phyloP scores from a whole-genome alignment of 768 basidiomycete genomes.

The Sutorius australiensis region DNA sequence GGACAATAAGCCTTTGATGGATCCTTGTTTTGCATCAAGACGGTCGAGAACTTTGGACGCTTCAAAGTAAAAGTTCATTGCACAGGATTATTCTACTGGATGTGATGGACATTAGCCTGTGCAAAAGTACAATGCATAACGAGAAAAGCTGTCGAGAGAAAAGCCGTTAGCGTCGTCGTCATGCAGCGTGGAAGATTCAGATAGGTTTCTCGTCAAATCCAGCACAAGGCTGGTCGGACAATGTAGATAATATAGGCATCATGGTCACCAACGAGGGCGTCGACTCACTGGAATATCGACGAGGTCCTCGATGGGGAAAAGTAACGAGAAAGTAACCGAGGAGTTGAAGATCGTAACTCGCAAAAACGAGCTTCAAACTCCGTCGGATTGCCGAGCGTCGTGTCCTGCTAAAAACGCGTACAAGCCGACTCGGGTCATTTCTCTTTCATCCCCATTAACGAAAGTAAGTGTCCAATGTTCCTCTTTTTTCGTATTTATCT shows the following conservation, averaged over 20 bases:
- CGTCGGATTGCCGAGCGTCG: conserved; percentile 28
- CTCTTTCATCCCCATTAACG: conserved; percentile 5
- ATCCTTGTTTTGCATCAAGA: conserved; percentile 86
- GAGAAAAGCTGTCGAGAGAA: conserved; percentile 10
- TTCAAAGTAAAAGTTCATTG: conserved; percentile 96
- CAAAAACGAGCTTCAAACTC: conserved; percentile 30
- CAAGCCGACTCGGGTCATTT: background rate
- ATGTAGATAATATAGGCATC: conserved; percentile 87
- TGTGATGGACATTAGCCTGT: conserved; percentile 27
- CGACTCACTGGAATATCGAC: conserved; percentile 19
- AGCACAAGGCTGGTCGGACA: conserved; percentile 63
- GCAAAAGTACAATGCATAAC: conserved; percentile 20
- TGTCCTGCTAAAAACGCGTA: conserved; percentile 29
- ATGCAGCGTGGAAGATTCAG: conserved; percentile 23
- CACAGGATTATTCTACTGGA: conserved; percentile 24
- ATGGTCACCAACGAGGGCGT: conserved; percentile 27
- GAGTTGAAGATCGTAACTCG: background rate
- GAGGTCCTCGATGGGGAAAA: background rate
- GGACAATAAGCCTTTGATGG: conserved; percentile 80
- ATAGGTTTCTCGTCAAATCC: conserved; percentile 45
- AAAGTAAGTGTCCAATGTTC: conserved; percentile 27
- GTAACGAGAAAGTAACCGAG: background rate
- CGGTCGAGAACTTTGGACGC: conserved; percentile 80
- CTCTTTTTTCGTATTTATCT: background rate
- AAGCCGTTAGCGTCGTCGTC: conserved; percentile 27